Evolutionary conservation across 345 rosid species (phyloP).

Genomic region (Rhodomyrtus tomentosa): DNA sequence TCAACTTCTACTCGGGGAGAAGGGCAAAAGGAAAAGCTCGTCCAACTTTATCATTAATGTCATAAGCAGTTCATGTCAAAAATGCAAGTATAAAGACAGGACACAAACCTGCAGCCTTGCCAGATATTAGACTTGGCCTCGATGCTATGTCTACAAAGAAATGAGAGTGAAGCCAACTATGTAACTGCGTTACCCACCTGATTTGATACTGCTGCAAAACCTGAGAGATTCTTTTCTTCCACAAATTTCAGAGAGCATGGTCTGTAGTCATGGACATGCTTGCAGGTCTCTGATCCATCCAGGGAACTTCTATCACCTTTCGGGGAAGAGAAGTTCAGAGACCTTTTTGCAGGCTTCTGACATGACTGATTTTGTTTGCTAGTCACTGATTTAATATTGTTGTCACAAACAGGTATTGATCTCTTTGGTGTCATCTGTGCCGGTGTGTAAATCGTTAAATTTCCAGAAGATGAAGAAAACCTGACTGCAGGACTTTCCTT

Average conservation of each 20-base stretch:
- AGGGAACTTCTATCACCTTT: slow-evolving; percentile 5
- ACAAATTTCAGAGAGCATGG: not conserved
- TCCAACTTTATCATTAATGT: not conserved
- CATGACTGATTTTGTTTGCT: slow-evolving; percentile 2
- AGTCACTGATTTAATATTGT: not conserved
- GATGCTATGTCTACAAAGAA: not conserved
- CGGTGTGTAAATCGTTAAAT: slow-evolving; percentile 24
- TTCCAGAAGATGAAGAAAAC: slow-evolving; percentile 7
- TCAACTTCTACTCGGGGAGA: not conserved
- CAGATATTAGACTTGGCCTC: not conserved
- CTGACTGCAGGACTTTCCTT: slow-evolving; percentile 22
- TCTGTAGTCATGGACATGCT: not conserved
- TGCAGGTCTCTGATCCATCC: not conserved
- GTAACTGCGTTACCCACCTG: slow-evolving; percentile 1
- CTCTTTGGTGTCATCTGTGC: slow-evolving; percentile 33
- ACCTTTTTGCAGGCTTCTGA: slow-evolving; percentile 31
- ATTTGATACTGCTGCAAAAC: not conserved
- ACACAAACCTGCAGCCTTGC: not conserved
- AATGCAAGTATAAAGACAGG: not conserved
- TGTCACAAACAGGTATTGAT: slow-evolving; percentile 17
- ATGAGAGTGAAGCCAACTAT: not conserved
- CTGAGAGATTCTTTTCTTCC: not conserved
- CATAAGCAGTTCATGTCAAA: not conserved
- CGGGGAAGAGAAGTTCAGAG: slow-evolving; percentile 20
- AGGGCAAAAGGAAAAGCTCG: not conserved